Conservation (phyloP, 805 yeast genomes). For the Kodamaea kakaduensis region DNA sequence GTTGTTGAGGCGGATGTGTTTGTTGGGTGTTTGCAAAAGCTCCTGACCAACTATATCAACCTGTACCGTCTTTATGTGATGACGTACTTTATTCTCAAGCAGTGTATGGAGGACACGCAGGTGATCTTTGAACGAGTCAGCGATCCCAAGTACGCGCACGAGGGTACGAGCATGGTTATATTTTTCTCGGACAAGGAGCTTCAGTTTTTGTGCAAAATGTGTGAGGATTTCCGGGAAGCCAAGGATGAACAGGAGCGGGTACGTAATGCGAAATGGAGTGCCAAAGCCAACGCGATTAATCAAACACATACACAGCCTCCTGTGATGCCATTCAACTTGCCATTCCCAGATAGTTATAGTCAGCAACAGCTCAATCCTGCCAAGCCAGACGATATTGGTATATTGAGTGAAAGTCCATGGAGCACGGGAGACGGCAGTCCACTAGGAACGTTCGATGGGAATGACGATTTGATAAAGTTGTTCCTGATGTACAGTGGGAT, state of each 20-base stretch:
- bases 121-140: conserved; percentile 30
- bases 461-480: conserved; percentile 33
- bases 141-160: conserved; percentile 27
- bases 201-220: conserved; percentile 30
- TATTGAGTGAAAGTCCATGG: conserved; percentile 1
- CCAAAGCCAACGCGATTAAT: conserved; percentile 3
- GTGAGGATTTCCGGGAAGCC: conserved; percentile 37
- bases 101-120: conserved; percentile 39
- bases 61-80: conserved; percentile 40
- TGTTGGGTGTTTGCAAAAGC: conserved; percentile 38
- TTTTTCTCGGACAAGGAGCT: conserved; percentile 35
- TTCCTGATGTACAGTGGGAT: conserved; percentile 35
- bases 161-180: conserved; percentile 38
- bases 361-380: conserved; percentile 4
- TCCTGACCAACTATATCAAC: conserved; percentile 36
- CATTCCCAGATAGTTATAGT: conserved; percentile 8
- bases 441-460: conserved; percentile 12
- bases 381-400: not conserved
- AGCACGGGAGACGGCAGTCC: not conserved
- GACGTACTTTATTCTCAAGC: conserved; percentile 37
- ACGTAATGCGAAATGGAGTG: conserved; percentile 5
- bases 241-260: conserved; percentile 23
- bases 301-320: conserved; percentile 2
- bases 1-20: conserved; percentile 39
- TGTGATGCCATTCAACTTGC: conserved; percentile 7